These are phyloP conservation scores for Backusella morwellensis DNA, from an alignment of 192 early-diverging fungal genomes.

Conservation along the genomic window DNA sequence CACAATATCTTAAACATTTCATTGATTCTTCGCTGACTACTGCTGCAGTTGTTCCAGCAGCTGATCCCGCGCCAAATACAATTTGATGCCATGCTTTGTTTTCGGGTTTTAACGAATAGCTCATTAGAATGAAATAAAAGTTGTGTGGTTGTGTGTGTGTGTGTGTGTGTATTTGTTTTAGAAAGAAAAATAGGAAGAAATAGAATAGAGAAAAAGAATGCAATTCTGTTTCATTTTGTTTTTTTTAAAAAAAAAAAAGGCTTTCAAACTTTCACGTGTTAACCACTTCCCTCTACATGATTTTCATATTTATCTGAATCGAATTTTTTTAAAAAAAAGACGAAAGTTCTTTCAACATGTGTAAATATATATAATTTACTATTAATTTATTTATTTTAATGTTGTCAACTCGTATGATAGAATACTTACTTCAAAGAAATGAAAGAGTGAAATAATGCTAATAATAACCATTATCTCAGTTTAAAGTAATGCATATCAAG, in stretches of 20 bases:
- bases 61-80: slow-evolving; percentile 55
- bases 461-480: background rate
- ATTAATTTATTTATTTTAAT: background rate
- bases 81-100: slow-evolving; percentile 50
- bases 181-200: background rate
- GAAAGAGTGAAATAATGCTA: background rate
- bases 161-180: background rate
- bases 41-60: slow-evolving; percentile 63
- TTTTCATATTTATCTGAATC: background rate
- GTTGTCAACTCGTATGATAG: background rate
- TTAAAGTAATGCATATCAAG: background rate
- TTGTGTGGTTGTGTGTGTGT: background rate
- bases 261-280: slow-evolving; percentile 1
- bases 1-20: slow-evolving; percentile 81
- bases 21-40: slow-evolving; percentile 86
- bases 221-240: background rate
- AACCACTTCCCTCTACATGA: background rate
- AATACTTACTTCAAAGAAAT: background rate
- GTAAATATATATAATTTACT: background rate
- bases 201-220: background rate
- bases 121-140: background rate
- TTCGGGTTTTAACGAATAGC: background rate
- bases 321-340: background rate
- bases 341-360: background rate
- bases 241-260: background rate